Conservation (phyloP, 768 basidiomycete species). For the Collybia sp. region DNA sequence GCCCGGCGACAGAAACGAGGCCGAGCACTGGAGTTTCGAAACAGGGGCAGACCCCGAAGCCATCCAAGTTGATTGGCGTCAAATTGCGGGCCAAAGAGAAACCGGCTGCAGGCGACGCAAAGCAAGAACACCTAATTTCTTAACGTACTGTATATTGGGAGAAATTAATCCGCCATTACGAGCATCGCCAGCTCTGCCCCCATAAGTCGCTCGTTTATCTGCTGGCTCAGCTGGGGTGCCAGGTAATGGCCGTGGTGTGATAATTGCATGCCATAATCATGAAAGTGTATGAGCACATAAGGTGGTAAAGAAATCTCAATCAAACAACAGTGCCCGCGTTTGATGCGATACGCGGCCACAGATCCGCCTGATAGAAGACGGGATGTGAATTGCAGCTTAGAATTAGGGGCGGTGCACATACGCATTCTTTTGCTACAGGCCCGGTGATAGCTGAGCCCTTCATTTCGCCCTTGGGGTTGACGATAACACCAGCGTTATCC, state of each 20-base stretch:
- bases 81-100: constrained; percentile 34
- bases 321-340: constrained; percentile 98
- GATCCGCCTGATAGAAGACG: constrained; percentile 63
- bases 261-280: constrained; percentile 11
- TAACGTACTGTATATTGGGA: not conserved
- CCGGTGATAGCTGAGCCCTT: constrained; percentile 97
- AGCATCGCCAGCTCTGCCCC: no score
- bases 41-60: constrained; percentile 6
- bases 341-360: constrained; percentile 99
- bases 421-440: constrained; percentile 99
- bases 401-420: constrained; percentile 34
- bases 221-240: no score
- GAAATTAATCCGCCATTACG: no score
- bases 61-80: constrained; percentile 31
- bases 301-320: constrained; percentile 19
- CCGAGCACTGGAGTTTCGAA: not conserved
- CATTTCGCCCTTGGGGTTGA: constrained; percentile 99
- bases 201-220: no score
- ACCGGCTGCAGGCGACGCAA: constrained; percentile 3
- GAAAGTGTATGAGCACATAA: constrained; percentile 11
- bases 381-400: not conserved
- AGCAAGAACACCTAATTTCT: not conserved
- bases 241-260: no score
- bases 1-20: not conserved
- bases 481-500: constrained; percentile 97